phyloP scores from a whole-genome alignment of 768 basidiomycete species.

The Rhodotorula diobovata region DNA sequence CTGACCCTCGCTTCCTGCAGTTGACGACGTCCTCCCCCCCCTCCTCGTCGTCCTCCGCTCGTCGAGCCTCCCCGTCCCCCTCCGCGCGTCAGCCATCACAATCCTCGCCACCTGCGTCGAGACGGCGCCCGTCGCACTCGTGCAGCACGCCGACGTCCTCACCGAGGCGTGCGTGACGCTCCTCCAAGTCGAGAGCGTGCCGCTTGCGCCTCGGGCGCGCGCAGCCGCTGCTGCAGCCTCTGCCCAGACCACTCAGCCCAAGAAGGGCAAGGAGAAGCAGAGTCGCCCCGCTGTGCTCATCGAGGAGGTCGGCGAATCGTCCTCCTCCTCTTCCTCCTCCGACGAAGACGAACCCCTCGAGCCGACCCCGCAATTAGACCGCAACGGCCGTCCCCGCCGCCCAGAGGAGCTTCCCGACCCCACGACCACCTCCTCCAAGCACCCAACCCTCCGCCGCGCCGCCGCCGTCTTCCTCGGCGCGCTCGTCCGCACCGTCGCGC shows the following conservation, averaged over 20 bases:
- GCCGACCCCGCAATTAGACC: background rate
- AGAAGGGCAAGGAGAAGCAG: constrained; percentile 49
- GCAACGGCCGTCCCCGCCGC: background rate
- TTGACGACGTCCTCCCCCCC: constrained; percentile 65
- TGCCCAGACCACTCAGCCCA: background rate
- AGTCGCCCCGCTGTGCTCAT: constrained; percentile 49
- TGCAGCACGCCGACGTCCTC: constrained; percentile 62
- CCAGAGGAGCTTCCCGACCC: constrained; percentile 54
- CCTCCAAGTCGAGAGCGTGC: constrained; percentile 51
- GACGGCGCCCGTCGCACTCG: constrained; percentile 60
- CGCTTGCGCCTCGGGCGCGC: background rate
- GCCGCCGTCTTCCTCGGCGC: constrained; percentile 75
- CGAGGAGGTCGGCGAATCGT: constrained; percentile 7
- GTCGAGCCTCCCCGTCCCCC: constrained; percentile 61
- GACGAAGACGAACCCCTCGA: background rate
- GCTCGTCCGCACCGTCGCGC: constrained; percentile 59
- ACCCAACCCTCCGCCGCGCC: constrained; percentile 76
- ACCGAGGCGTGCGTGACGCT: constrained; percentile 69
- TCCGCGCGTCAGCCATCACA: constrained; percentile 65
- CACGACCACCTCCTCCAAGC: constrained; percentile 58
- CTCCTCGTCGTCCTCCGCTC: constrained; percentile 64
- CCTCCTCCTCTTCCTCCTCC: background rate
- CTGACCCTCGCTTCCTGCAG: constrained; percentile 45
- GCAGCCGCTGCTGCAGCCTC: background rate
- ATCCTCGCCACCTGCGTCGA: constrained; percentile 68